Evolutionary conservation across 2,329 filamentous ascomycete genomes (phyloP).

Genomic region (Dactylonectria macrodidyma): DNA sequence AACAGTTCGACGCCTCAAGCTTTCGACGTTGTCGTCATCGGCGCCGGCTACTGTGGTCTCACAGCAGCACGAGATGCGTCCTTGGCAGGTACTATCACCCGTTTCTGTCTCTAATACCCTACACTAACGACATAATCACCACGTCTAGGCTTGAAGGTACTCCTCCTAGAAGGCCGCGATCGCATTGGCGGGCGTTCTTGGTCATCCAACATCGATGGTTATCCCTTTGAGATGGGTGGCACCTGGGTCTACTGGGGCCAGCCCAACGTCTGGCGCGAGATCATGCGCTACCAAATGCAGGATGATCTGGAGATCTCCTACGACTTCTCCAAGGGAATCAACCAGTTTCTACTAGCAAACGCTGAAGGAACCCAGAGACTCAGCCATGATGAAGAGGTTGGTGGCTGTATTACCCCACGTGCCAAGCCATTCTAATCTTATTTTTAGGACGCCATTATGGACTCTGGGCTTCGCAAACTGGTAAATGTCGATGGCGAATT

Average conservation of each 20-base stretch:
- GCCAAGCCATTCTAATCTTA: fast-evolving
- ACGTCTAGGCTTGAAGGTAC: slow-evolving; percentile 52
- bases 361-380: slow-evolving; percentile 50
- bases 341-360: slow-evolving; percentile 57
- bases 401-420: not conserved
- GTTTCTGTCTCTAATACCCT: fast-evolving
- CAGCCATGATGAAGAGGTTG: slow-evolving; percentile 60
- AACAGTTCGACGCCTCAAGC: slow-evolving; percentile 19
- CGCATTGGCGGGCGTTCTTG: slow-evolving; percentile 64
- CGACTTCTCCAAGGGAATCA: slow-evolving; percentile 59
- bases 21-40: slow-evolving; percentile 50
- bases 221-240: slow-evolving; percentile 64
- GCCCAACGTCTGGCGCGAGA: slow-evolving; percentile 60
- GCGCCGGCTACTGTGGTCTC: slow-evolving; percentile 51
- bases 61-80: slow-evolving; percentile 49
- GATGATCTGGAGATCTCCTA: slow-evolving; percentile 56
- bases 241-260: slow-evolving; percentile 65
- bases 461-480: slow-evolving; percentile 57
- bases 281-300: slow-evolving; percentile 61
- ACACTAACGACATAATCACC: not conserved
- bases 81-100: slow-evolving; percentile 42
- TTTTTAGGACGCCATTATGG: slow-evolving; percentile 48
- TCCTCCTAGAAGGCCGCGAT: slow-evolving; percentile 64
- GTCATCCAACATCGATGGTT: slow-evolving; percentile 59
- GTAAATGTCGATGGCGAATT: slow-evolving; percentile 61